phyloP scores from a whole-genome alignment of 805 yeast species.

The Kodamaea sagamina region DNA sequence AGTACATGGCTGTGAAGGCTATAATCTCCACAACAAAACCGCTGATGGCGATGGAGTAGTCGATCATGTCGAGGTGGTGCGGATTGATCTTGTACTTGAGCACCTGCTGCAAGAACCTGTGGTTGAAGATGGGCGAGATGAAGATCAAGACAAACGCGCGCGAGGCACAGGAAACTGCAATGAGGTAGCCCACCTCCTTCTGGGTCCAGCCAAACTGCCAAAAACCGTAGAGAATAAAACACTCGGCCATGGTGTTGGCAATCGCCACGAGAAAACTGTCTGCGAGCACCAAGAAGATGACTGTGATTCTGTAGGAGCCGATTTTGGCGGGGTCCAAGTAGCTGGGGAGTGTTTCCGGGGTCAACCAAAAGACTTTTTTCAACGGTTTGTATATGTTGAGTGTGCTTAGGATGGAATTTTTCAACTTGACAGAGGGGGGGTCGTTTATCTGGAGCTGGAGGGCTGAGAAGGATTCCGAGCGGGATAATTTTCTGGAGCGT shows the following conservation, averaged over 20 bases:
- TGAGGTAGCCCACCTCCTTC: constrained; percentile 53
- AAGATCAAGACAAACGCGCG: constrained; percentile 52
- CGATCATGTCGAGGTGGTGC: constrained; percentile 54
- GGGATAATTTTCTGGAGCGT: constrained; percentile 54
- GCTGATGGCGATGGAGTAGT: constrained; percentile 38
- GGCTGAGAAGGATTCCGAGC: constrained; percentile 32
- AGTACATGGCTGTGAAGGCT: constrained; percentile 36
- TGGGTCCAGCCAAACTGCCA: constrained; percentile 56
- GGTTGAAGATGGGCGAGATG: constrained; percentile 50
- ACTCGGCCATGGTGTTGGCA: constrained; percentile 42
- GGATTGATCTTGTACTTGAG: constrained; percentile 34
- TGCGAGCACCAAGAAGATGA: constrained; percentile 48
- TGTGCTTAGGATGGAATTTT: neutral
- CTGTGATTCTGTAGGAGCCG: constrained; percentile 32
- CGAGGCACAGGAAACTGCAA: constrained; percentile 53
- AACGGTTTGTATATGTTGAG: constrained; percentile 43
- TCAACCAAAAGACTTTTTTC: constrained; percentile 52
- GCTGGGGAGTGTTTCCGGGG: constrained; percentile 30
- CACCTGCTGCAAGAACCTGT: constrained; percentile 35
- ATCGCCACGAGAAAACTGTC: constrained; percentile 45
- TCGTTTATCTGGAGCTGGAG: neutral
- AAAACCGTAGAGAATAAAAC: constrained; percentile 54
- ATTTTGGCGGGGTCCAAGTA: constrained; percentile 11
- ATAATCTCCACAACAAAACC: constrained; percentile 42
- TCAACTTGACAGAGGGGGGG: neutral